Base-by-base conservation (phyloP, 768 basidiomycete species). In the Agrocybe praecox region DNA sequence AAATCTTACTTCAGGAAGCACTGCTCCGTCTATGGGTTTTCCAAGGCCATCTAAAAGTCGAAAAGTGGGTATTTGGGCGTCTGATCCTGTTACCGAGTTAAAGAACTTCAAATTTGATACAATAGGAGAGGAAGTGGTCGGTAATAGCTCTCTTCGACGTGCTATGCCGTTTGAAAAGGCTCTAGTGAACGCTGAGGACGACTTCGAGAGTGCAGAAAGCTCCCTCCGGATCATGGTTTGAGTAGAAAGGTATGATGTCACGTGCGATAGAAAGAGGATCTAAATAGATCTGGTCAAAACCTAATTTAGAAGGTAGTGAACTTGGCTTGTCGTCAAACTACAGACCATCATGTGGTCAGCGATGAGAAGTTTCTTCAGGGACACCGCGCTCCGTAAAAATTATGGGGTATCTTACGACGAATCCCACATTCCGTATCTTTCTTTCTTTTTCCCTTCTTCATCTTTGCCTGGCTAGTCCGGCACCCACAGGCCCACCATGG, bases 21-120 rank as follows among this genome's bases (percentile, higher is more conserved):
- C 78, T 3, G 89, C 92, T 0, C 87, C 90, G 6, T 90, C 82
- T 17, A 95, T 72, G 6, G 84, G 82, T 61, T 83, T 72, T 2
- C 95, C 96, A 50, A 83, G 75, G 24, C 92, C 88, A 71, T 95
- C 95, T 26, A 98, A 73, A 0, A 97, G 81, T 49, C 95, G 81
- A 73, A 88, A 96, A 4, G 94, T 92, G 3, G 95, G 92, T 62
- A 96, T 94, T 63, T 81, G 82, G 19, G 78, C 76, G 14, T 80
- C 77, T 42, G 80, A 81, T 9, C 76, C 76, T 33, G 82, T 82
- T 24, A 94, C 84, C 0, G 90, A 83, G 70, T 93, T 93, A 77
- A 94, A 88, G 77, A 93, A 94, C 49, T 85, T 73, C 34, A 92
- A 82, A 52, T 81, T 83, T 14, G 90, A 70, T 7, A 86, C 84